phyloP scores from a whole-genome alignment of 352 stramenopile species.

The Phytophthora colocasiae region DNA sequence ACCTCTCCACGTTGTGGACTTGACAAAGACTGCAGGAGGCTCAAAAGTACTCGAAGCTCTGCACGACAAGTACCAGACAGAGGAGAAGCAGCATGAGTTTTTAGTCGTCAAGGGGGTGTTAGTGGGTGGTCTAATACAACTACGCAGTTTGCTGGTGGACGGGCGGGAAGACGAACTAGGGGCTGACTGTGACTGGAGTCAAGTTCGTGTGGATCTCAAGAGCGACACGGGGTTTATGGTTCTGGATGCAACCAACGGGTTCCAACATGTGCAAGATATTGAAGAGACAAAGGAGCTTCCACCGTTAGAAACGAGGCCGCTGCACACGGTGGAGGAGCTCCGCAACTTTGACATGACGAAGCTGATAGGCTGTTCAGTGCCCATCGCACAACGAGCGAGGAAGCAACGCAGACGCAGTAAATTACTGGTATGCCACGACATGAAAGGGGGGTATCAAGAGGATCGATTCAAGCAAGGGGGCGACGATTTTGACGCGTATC shows the following conservation, averaged over 20 bases:
- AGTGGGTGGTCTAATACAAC: slow-evolving; percentile 20
- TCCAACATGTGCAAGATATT: slow-evolving; percentile 17
- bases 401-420: slow-evolving; percentile 46
- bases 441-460: slow-evolving; percentile 58
- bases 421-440: slow-evolving; percentile 64
- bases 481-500: slow-evolving; percentile 44
- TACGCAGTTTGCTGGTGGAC: slow-evolving; percentile 29
- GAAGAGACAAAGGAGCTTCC: background rate
- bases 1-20: slow-evolving; percentile 36
- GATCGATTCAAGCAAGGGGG: slow-evolving; percentile 52
- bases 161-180: slow-evolving; percentile 17
- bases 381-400: slow-evolving; percentile 33
- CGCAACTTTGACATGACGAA: slow-evolving; percentile 26
- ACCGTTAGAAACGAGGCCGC: slow-evolving; percentile 37
- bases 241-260: slow-evolving; percentile 28
- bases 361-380: slow-evolving; percentile 25
- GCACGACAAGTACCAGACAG: slow-evolving; percentile 7
- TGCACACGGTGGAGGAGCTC: slow-evolving; percentile 44
- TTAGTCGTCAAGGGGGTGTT: slow-evolving; percentile 35
- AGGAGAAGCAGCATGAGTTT: slow-evolving; percentile 27
- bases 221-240: slow-evolving; percentile 42
- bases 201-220: slow-evolving; percentile 33
- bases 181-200: slow-evolving; percentile 20
- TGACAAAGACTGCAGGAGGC: slow-evolving; percentile 36
- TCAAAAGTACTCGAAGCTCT: slow-evolving; percentile 32